Percentiles rank a stretch among this genome's conserved stretches.
These are phyloP conservation scores for Cystobasidium ongulense DNA, from an alignment of 768 basidiomycete genomes.

Conservation along the genomic window DNA sequence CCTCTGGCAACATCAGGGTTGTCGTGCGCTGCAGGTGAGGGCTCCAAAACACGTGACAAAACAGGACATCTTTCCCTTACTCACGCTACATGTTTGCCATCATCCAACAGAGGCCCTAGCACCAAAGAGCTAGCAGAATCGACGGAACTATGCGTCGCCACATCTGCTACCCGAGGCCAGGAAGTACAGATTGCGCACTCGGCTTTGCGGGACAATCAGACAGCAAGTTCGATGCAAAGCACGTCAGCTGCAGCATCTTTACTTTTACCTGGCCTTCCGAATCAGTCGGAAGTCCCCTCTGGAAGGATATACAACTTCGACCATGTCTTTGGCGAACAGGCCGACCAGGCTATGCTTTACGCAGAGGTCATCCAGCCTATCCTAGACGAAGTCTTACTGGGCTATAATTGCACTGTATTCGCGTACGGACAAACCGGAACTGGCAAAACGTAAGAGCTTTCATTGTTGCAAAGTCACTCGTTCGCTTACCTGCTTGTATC, in stretches of 20 bases:
- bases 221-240: slow-evolving; percentile 59
- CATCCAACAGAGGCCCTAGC: slow-evolving; percentile 27
- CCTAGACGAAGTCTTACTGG: slow-evolving; percentile 83
- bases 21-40: slow-evolving; percentile 74
- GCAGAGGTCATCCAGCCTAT: slow-evolving; percentile 87
- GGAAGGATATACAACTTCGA: slow-evolving; percentile 79
- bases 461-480: neutral
- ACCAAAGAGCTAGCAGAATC: slow-evolving; percentile 3
- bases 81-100: neutral
- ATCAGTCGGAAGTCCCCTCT: slow-evolving; percentile 11
- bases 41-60: neutral
- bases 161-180: slow-evolving; percentile 33
- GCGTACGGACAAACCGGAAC: slow-evolving; percentile 98
- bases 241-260: slow-evolving; percentile 49
- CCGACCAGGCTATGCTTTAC: slow-evolving; percentile 88
- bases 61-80: neutral
- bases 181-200: slow-evolving; percentile 42
- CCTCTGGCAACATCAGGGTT: slow-evolving; percentile 70
- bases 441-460: slow-evolving; percentile 75
- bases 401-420: slow-evolving; percentile 86
- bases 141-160: slow-evolving; percentile 26
- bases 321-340: slow-evolving; percentile 90
- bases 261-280: neutral
- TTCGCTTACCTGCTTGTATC: neutral
- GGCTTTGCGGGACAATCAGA: slow-evolving; percentile 52